Percentiles rank a stretch among this genome's conserved stretches.
These are phyloP conservation scores for Clitopilus hobsonii DNA, from an alignment of 768 basidiomycete species.

Conservation along the genomic window DNA sequence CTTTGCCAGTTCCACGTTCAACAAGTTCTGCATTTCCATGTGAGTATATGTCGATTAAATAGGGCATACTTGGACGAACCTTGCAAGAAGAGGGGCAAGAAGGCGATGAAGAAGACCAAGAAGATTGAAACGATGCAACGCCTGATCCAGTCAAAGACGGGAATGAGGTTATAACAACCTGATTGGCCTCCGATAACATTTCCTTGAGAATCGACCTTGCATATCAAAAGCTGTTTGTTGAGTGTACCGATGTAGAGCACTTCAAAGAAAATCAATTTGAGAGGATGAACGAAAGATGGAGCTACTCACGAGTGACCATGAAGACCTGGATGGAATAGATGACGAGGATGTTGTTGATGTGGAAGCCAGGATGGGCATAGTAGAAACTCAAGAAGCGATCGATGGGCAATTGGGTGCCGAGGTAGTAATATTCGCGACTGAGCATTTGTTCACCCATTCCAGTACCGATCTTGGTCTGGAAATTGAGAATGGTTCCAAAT, in stretches of 20 bases:
- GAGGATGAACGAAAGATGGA: conserved; percentile 4
- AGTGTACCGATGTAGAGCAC: conserved; percentile 94
- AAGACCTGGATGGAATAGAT: conserved; percentile 97
- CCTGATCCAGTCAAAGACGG: conserved; percentile 97
- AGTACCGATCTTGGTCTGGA: conserved; percentile 99
- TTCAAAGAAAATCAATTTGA: conserved; percentile 22
- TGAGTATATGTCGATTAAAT: too few relatives aligned
- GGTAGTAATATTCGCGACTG: conserved; percentile 98
- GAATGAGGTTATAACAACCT: conserved; percentile 94
- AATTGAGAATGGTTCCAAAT: conserved; percentile 98
- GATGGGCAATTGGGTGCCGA: conserved; percentile 96
- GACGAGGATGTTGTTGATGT: conserved; percentile 99
- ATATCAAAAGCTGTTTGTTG: conserved; percentile 89
- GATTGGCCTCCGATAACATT: conserved; percentile 81
- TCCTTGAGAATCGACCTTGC: conserved; percentile 75
- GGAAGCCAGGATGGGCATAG: conserved; percentile 99
- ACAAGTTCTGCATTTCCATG: conserved; percentile 92
- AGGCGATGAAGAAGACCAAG: conserved; percentile 98
- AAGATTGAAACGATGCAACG: conserved; percentile 97
- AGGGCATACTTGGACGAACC: too few relatives aligned
- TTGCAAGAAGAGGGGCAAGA: conserved; percentile 94
- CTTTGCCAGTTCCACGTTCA: conserved; percentile 94
- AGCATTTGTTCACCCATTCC: conserved; percentile 99
- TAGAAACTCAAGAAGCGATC: conserved; percentile 99
- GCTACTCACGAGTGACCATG: conserved; percentile 83